Evolutionary conservation across 768 basidiomycete genomes (phyloP), one percentile per base, ranked within the genome.

Genomic region (Clavaria fumosa): DNA sequence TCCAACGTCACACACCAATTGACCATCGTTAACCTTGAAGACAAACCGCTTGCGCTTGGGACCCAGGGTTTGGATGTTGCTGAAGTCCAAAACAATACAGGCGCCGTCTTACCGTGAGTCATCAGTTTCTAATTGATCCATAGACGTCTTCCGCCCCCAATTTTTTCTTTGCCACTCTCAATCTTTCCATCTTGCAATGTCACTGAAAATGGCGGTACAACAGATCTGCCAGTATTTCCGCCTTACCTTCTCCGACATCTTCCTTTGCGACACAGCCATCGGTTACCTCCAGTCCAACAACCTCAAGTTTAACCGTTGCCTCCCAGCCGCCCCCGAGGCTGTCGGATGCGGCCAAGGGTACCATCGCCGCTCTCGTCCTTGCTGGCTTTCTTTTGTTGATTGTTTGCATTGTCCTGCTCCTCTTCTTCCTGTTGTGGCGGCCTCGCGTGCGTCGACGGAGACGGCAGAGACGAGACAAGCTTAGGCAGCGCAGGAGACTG

Each of bases 351-450:
- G n/a, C 68, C 2, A 57, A 57, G 42, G 77, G 79, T 30, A 73
- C 78, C 2, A 71, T 80, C 38, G 78, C 78, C 14, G 80, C 78
- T 0, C 58, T 79, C 21, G 66, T 64, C 7, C 60, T 83, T 2
- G 76, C 70, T 2, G 63, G 65, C 15, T 51, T 72, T 14, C 56
- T 82, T 6, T 62, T 66, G 19, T 59, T 72, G 46, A 37, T 76
- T 20, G 41, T 73, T 3, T 41, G 66, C 6, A 55, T 57, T 33
- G 52, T 60, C 20, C 23, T 53, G 10, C 48, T 72, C 2, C 63
- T 65, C 43, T 69, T 58, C 44, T 58, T 64, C 40, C 57, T 63
- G 35, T 52, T 69, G 36, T 58, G 66, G 35, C 67, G 73, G 7
- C 69, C 72, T 10, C 69, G 65, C 9, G 47, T 49, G 43, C 58